These are phyloP conservation scores for Dioszegia hungarica DNA, from an alignment of 768 basidiomycete genomes.

Conservation along the genomic window DNA sequence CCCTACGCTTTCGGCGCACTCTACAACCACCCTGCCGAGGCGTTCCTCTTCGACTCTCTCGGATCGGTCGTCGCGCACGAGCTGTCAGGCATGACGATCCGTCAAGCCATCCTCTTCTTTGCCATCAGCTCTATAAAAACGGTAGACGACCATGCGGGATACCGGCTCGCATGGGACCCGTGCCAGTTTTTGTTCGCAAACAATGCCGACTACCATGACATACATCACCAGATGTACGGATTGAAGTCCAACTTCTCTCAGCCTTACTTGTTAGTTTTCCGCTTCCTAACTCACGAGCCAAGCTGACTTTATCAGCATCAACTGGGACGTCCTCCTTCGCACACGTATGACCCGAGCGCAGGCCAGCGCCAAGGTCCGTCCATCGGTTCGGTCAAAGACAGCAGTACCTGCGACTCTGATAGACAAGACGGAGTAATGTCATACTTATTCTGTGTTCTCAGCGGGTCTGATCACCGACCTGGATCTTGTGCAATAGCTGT, in stretches of 20 bases:
- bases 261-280: slow-evolving; percentile 68
- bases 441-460: slow-evolving; percentile 6
- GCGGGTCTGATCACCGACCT: too few relatives aligned
- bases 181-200: slow-evolving; percentile 78
- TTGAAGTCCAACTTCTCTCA: slow-evolving; percentile 95
- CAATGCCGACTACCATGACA: slow-evolving; percentile 95
- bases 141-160: slow-evolving; percentile 93
- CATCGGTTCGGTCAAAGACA: not conserved
- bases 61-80: slow-evolving; percentile 74
- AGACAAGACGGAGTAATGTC: slow-evolving; percentile 19
- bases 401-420: not conserved
- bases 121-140: slow-evolving; percentile 80
- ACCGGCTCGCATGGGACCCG: slow-evolving; percentile 83
- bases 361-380: slow-evolving; percentile 29
- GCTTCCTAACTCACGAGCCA: not conserved
- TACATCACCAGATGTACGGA: slow-evolving; percentile 88
- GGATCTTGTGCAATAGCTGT: too few relatives aligned
- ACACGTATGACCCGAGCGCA: slow-evolving; percentile 58
- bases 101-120: slow-evolving; percentile 83
- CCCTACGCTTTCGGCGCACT: slow-evolving; percentile 95
- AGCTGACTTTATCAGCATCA: slow-evolving; percentile 53
- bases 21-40: slow-evolving; percentile 96
- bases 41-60: slow-evolving; percentile 77
- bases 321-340: slow-evolving; percentile 82
- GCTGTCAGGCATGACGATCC: slow-evolving; percentile 62